Evolutionary conservation across 1,284 basidiomycete genomes (phyloP).

Genomic region (Ustilago shanxiensis): DNA sequence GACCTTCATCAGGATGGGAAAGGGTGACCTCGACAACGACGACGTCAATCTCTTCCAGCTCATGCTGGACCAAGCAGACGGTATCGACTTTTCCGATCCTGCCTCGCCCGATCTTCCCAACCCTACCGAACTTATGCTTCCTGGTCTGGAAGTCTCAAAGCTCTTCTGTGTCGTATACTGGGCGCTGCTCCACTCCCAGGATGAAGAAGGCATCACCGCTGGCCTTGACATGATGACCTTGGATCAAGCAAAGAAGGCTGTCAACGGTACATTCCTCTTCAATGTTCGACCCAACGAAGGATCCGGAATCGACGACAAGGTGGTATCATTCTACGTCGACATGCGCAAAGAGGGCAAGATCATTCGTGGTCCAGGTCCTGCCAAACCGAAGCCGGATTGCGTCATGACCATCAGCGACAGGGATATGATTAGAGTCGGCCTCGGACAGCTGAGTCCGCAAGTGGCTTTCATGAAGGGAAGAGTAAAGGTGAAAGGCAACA

Average conservation of each 20-base stretch:
- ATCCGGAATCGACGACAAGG: conserved; percentile 22
- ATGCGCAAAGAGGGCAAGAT: conserved; percentile 56
- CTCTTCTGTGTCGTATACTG: conserved; percentile 55
- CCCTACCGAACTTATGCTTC: conserved; percentile 47
- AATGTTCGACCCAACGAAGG: conserved; percentile 45
- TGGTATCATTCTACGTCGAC: conserved; percentile 55
- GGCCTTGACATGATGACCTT: conserved; percentile 61
- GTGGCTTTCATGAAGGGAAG: conserved; percentile 60
- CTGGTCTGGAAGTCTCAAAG: conserved; percentile 48
- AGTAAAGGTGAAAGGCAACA: conserved; percentile 61
- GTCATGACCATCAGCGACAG: conserved; percentile 51
- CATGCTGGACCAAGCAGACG: conserved; percentile 58
- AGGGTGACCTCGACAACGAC: conserved; percentile 26
- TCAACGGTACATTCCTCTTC: conserved; percentile 61
- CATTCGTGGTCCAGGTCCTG: conserved; percentile 40
- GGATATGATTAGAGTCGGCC: conserved; percentile 60
- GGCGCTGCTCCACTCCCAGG: conserved; percentile 46
- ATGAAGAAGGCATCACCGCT: conserved; percentile 46
- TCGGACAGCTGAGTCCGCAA: conserved; percentile 57
- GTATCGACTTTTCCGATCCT: conserved; percentile 53
- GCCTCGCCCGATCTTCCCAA: conserved; percentile 26
- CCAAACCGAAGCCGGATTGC: conserved; percentile 60
- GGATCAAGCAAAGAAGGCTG: conserved; percentile 53
- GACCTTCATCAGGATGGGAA: conserved; percentile 9
- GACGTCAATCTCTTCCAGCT: conserved; percentile 56